phyloP scores from a whole-genome alignment of 1,139 yeast genomes.

The Yamadazyma oceani region DNA sequence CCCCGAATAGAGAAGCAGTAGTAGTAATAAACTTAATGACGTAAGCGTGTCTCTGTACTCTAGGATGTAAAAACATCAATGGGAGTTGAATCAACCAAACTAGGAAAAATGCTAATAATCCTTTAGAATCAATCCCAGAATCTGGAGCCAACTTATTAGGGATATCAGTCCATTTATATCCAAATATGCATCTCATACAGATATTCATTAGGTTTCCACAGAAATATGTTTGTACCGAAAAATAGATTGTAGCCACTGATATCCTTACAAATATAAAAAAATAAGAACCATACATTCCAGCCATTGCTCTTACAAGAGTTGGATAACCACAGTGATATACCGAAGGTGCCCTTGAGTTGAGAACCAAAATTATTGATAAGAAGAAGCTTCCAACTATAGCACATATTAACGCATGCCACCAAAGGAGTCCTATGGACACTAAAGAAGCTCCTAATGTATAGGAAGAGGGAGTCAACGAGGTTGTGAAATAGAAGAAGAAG shows the following conservation, averaged over 20 bases:
- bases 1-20: constrained; percentile 10
- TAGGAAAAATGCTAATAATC: constrained; percentile 10
- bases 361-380: constrained; percentile 10
- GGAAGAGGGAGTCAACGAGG: constrained; percentile 13
- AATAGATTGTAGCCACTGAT: constrained; percentile 14
- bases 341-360: constrained; percentile 13
- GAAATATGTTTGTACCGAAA: constrained; percentile 14
- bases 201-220: constrained; percentile 10
- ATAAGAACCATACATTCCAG: constrained; percentile 14
- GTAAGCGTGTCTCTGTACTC: constrained; percentile 10
- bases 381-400: constrained; percentile 14
- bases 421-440: constrained; percentile 10
- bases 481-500: constrained; percentile 14
- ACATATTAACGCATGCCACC: constrained; percentile 14
- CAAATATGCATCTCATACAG: constrained; percentile 12
- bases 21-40: constrained; percentile 11
- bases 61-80: constrained; percentile 12
- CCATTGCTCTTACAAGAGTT: constrained; percentile 11
- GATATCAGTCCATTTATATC: constrained; percentile 11
- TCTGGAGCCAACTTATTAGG: constrained; percentile 7
- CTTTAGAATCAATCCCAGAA: constrained; percentile 11
- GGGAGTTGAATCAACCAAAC: constrained; percentile 13
- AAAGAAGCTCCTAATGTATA: constrained; percentile 12
- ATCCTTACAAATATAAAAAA: constrained; percentile 13
- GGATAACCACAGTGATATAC: constrained; percentile 14